Evolutionary conservation across 2,329 filamentous ascomycete species (phyloP), one percentile per base, ranked within the genome.

Genomic region (Fusarium tanahbumbuense): DNA sequence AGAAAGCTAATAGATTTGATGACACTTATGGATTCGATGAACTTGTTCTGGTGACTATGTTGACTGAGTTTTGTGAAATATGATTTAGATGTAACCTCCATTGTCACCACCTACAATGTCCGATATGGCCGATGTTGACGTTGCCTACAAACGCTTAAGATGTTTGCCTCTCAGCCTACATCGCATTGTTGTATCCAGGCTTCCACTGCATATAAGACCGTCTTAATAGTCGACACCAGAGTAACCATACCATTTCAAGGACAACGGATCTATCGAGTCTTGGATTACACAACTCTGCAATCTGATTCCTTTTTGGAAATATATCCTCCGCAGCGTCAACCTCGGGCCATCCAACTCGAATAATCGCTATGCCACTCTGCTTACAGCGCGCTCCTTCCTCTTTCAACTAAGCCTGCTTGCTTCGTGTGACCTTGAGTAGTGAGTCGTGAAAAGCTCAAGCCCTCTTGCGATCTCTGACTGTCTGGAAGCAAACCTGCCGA

Each of bases 1-100:
- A 72, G 71, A 72, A 75, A 73, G 72, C 70, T 75, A 75, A 75
- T 75, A 75, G 73, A 75, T 75, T 60, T 75, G 73, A 75, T 75
- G 73, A 75, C 68, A 71, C 58, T 70, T 57, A 71, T 37, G 41
- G 54, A 56, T 49, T 50, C 50, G 46, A 60, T 64, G 49, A 52
- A 30, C 22, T 34, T 49, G 23, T 32, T 40, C 40, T 12, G 13
- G 55, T 57, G 52, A 37, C 13, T 22, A 37, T 13, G 3, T 23
- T 27, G 37, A 52, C 15, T 15, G 18, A 30, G 16, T n/a, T 13
- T 30, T 32, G 13, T 55, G 25, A 37, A n/a, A 5, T n/a, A n/a
- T n/a, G 10, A 7, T 37, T 37, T 2, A 37, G 18, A 37, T 37
- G 34, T 37, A 37, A 37, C 37, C 32, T 25, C 13, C 18, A 13